Evolutionary conservation across 805 yeast species (phyloP).

Genomic region (Candida glaebosa): DNA sequence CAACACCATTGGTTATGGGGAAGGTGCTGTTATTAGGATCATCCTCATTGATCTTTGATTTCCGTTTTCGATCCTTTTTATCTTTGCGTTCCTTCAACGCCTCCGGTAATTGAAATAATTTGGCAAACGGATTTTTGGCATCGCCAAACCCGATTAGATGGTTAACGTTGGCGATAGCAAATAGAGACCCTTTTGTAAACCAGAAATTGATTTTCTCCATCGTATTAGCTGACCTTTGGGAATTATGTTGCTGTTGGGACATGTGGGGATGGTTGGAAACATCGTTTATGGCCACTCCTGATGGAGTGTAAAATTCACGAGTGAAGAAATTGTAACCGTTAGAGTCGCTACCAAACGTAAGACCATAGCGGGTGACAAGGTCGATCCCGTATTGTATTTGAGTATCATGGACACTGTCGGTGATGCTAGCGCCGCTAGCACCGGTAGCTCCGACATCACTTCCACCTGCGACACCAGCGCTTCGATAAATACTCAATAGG

Average conservation of each 20-base stretch:
- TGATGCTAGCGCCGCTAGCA: conserved; percentile 10
- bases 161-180: conserved; percentile 72
- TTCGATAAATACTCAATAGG: conserved; percentile 50
- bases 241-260: conserved; percentile 12
- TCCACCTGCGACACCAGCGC: not conserved
- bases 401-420: conserved; percentile 36
- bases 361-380: conserved; percentile 60
- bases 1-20: conserved; percentile 19
- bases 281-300: conserved; percentile 24
- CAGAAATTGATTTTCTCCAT: conserved; percentile 60
- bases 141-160: conserved; percentile 79
- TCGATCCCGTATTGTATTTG: conserved; percentile 53
- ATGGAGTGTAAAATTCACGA: conserved; percentile 33
- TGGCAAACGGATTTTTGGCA: conserved; percentile 71
- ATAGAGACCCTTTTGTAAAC: conserved; percentile 71
- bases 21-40: conserved; percentile 12
- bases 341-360: conserved; percentile 65
- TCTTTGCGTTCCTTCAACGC: conserved; percentile 69
- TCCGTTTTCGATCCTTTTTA: conserved; percentile 63
- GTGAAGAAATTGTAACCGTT: conserved; percentile 63
- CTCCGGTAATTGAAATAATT: conserved; percentile 67
- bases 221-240: conserved; percentile 21
- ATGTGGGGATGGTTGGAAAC: conserved; percentile 23
- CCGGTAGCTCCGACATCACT: conserved; percentile 1
- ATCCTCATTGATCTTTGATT: conserved; percentile 24